Conservation (phyloP, 2,329 filamentous ascomycete genomes). For the Ceratocystis huliohia region DNA sequence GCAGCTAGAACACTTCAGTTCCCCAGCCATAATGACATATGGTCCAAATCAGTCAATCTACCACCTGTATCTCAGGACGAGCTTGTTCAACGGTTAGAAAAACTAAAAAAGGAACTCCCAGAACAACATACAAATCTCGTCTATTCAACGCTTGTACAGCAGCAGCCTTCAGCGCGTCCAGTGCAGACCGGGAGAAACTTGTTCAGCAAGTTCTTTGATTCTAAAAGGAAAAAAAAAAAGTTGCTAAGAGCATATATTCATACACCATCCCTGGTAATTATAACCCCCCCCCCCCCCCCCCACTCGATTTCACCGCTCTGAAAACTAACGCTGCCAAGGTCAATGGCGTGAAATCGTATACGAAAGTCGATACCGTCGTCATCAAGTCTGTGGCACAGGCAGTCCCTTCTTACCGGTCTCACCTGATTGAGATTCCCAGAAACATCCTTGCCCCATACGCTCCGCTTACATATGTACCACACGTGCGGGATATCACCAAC, state of each 20-base stretch:
- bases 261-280: constrained; percentile 1
- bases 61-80: neutral
- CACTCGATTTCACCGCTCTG: neutral
- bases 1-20: neutral
- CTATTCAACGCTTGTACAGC: constrained; percentile 5
- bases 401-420: constrained; percentile 47
- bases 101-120: constrained; percentile 5
- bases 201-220: neutral
- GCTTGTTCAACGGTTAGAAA: neutral
- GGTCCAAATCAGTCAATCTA: neutral
- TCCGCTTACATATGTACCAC: constrained; percentile 47
- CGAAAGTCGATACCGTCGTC: constrained; percentile 28
- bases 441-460: constrained; percentile 49
- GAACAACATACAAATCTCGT: constrained; percentile 13
- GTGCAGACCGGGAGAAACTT: neutral
- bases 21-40: neutral
- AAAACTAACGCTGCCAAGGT: constrained; percentile 10
- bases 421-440: constrained; percentile 47
- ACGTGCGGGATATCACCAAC: constrained; percentile 44
- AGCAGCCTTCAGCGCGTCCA: neutral
- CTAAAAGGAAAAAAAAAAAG: neutral
- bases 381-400: constrained; percentile 39
- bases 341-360: neutral
- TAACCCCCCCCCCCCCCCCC: no score
- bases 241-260: neutral